phyloP scores from a whole-genome alignment of 306 rosid species.

The Rubus idaeus region DNA sequence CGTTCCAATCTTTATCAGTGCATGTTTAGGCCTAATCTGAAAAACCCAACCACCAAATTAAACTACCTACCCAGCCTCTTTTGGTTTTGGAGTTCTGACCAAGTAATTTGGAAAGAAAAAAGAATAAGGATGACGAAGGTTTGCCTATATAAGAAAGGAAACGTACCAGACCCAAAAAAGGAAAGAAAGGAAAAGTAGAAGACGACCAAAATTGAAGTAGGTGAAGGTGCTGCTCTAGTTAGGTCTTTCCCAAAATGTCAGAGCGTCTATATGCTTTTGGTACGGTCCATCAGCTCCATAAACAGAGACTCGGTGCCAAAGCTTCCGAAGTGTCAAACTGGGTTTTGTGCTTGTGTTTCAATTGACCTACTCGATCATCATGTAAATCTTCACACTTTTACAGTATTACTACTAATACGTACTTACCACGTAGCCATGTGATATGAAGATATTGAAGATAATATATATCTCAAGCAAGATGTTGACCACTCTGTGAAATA shows the following conservation, averaged over 20 bases:
- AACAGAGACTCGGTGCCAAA: background rate
- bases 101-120: background rate
- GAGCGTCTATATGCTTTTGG: background rate
- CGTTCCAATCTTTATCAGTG: too few relatives aligned
- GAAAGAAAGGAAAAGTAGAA: background rate
- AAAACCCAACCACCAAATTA: background rate
- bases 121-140: background rate
- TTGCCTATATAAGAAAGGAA: background rate
- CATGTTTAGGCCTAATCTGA: too few relatives aligned
- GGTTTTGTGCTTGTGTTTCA: background rate
- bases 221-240: constrained; percentile 11
- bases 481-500: background rate
- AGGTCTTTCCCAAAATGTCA: background rate
- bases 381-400: background rate
- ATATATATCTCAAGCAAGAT: background rate
- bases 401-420: background rate
- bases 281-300: constrained; percentile 12
- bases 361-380: background rate
- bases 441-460: background rate
- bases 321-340: background rate
- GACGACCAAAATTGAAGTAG: background rate
- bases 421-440: background rate
- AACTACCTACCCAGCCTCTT: background rate
- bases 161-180: too few relatives aligned
- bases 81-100: background rate